phyloP scores from a whole-genome alignment of 78 protist genomes.

The Blattamonas nauphoetae region DNA sequence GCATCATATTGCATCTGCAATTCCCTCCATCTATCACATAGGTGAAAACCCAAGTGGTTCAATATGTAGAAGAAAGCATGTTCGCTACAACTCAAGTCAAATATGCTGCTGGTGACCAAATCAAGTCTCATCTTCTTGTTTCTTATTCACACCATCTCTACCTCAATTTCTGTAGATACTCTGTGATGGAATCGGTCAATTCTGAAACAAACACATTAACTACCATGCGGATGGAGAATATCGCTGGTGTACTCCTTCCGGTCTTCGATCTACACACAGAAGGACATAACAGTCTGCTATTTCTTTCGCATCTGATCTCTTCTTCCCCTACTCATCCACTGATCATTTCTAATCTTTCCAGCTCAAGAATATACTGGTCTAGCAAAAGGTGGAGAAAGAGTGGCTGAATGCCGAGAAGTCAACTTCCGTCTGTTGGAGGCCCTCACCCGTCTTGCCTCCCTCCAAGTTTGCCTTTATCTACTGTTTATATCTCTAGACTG shows the following conservation, averaged over 20 bases:
- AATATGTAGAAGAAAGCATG: not conserved
- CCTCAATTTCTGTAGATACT: not conserved
- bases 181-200: not conserved
- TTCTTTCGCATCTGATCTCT: not conserved
- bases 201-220: not conserved
- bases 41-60: slow-evolving; percentile 21
- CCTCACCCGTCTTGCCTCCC: slow-evolving; percentile 77
- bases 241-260: slow-evolving; percentile 46
- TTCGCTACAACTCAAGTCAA: slow-evolving; percentile 23
- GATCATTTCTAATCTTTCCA: too few species aligned
- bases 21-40: not conserved
- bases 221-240: slow-evolving; percentile 17
- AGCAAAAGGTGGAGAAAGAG: slow-evolving; percentile 85
- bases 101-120: slow-evolving; percentile 31
- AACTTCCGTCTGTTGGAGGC: slow-evolving; percentile 52
- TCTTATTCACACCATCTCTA: not conserved
- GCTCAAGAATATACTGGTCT: slow-evolving; percentile 65
- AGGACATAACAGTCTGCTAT: not conserved
- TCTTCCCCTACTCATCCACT: not conserved
- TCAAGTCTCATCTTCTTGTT: slow-evolving; percentile 17
- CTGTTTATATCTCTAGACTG: slow-evolving; percentile 37
- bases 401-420: slow-evolving; percentile 41
- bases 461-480: slow-evolving; percentile 43
- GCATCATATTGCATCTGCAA: too few species aligned
- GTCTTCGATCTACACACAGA: slow-evolving; percentile 20